Base-by-base conservation (phyloP, 129 eudicot species). In the Pittosporum tobira region DNA sequence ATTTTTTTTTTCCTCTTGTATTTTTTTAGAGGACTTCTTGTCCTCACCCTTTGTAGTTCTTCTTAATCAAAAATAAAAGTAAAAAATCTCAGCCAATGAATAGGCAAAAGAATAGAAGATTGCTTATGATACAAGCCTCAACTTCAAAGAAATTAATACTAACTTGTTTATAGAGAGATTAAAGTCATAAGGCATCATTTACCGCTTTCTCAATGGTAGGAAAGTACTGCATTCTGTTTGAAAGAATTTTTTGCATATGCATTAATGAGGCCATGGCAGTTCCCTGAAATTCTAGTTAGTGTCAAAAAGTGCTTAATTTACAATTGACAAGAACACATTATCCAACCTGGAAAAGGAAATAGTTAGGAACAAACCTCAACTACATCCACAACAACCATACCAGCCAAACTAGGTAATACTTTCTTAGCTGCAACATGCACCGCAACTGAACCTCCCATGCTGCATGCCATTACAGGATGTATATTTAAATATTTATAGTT, bases 361-460 rank as follows among this genome's bases (percentile, higher is more conserved):
- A 42, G 36, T 48, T n/a, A 59, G 11, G n/a, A 51, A 62, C 62
- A 62, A 67, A 91, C 99, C 94, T 93, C 99, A 67, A 93, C 99
- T 72, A 93, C 99, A 80, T 93, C 99, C 65, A 93, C 96, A 68
- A 93, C 91, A 62, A 93, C 79, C 72, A 93, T 82, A 46, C 94
- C 99, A 67, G 87, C 81, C 70, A 93, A 72, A 73, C 74, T 93
- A 57, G 88, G 81, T 42, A 93, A 62, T 66, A 63, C 74, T 78
- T 77, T 87, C 82, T 74, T 93, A 19, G 99, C 91, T 61, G 99
- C 99, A 68, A 93, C 84, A 77, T 87, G 94, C 19, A 93, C 81
- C n/a, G 94, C 98, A 70, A 90, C 78, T 13, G 98, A 78, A 43
- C 98, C 98, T 59, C 98, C 98, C 98, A 90, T 83, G 77, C 98